Percentiles rank a stretch among this genome's conserved stretches.
Evolutionary conservation across 148 eudicot genomes (phyloP).

Genomic region (Spergularia marina): DNA sequence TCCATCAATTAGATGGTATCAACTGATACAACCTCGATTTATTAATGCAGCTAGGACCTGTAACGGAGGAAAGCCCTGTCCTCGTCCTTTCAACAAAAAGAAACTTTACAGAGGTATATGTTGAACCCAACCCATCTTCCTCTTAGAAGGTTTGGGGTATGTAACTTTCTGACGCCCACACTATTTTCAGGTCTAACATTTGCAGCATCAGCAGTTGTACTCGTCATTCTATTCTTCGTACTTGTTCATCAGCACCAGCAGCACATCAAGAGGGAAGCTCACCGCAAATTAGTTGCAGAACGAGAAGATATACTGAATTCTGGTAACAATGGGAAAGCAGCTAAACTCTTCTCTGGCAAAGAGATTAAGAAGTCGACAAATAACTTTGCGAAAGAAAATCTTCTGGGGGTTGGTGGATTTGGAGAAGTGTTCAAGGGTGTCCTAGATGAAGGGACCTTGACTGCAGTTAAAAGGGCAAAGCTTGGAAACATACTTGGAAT

Average conservation of each 20-base stretch:
- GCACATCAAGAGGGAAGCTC: constrained; percentile 32
- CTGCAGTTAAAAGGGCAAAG: constrained; percentile 58
- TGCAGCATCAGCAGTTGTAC: constrained; percentile 18
- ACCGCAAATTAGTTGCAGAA: constrained; percentile 36
- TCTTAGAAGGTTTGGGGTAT: not conserved
- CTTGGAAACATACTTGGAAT: constrained; percentile 48
- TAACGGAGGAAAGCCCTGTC: not conserved
- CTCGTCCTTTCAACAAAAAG: constrained; percentile 13
- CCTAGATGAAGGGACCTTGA: constrained; percentile 44
- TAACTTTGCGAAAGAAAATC: constrained; percentile 48
- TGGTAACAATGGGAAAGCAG: constrained; percentile 45
- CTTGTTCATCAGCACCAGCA: constrained; percentile 33
- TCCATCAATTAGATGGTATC: constrained; percentile 11
- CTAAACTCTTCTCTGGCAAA: constrained; percentile 51
- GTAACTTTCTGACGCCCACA: not conserved
- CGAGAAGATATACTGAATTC: constrained; percentile 52
- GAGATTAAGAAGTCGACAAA: constrained; percentile 47
- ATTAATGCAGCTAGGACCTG: constrained; percentile 12
- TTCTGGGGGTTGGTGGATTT: constrained; percentile 57
- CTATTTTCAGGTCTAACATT: constrained; percentile 19
- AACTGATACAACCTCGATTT: not conserved
- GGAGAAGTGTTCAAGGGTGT: constrained; percentile 59
- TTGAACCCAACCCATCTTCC: not conserved
- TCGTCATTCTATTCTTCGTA: constrained; percentile 24
- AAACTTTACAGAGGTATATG: constrained; percentile 14